phyloP scores from a whole-genome alignment of 202 grass and related monocot species.

The Eragrostis tef region DNA sequence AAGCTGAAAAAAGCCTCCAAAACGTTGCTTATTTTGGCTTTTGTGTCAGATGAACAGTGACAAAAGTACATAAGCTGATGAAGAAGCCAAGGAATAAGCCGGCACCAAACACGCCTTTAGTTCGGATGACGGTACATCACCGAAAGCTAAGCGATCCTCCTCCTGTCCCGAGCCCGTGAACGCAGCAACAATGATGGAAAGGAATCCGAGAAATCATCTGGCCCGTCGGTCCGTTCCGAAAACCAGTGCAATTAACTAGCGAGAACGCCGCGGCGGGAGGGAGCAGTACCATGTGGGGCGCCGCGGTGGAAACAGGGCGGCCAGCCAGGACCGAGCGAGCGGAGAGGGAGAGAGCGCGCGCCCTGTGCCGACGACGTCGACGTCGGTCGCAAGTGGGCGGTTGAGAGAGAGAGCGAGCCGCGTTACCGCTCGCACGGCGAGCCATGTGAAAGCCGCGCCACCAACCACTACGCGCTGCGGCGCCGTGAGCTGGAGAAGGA shows the following conservation, averaged over 20 bases:
- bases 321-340: neutral
- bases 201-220: neutral
- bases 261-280: neutral
- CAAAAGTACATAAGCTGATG: no score
- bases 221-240: neutral
- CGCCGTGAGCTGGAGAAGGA: constrained; percentile 36
- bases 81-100: no score
- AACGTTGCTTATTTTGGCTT: no score
- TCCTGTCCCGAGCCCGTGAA: constrained; percentile 6
- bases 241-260: neutral
- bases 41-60: no score
- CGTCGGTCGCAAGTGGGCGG: neutral
- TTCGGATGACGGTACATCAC: neutral
- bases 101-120: no score
- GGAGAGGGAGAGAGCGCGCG: no score
- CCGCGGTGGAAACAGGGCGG: neutral
- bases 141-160: constrained; percentile 8
- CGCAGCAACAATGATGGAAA: constrained; percentile 8
- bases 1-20: no score
- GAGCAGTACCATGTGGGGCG: constrained; percentile 22
- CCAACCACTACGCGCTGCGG: constrained; percentile 22
- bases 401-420: neutral
- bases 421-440: neutral
- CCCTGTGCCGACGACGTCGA: neutral
- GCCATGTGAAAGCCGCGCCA: constrained; percentile 27